These are phyloP conservation scores for Arachis stenosperma DNA, from an alignment of 306 rosid species.

Conservation along the genomic window DNA sequence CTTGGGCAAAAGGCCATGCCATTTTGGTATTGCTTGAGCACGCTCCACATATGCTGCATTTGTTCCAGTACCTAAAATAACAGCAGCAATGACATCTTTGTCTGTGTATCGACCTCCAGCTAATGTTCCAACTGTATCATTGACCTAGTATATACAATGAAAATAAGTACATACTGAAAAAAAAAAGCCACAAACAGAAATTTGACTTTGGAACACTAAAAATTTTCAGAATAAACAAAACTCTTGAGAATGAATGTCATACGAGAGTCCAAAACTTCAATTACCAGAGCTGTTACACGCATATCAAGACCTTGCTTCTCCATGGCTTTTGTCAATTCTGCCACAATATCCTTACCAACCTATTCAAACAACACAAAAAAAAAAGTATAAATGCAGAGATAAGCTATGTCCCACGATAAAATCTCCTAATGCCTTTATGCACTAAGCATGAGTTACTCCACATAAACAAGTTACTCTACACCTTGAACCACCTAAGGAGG, in stretches of 20 bases:
- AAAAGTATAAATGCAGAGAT: slow-evolving; percentile 25
- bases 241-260: slow-evolving; percentile 15
- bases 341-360: slow-evolving; percentile 89
- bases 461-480: slow-evolving; percentile 1
- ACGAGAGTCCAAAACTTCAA: slow-evolving; percentile 29
- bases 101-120: slow-evolving; percentile 82
- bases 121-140: slow-evolving; percentile 90
- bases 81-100: slow-evolving; percentile 76
- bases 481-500: too few species aligned
- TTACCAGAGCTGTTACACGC: slow-evolving; percentile 85
- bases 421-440: slow-evolving; percentile 1
- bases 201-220: slow-evolving; percentile 15
- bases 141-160: slow-evolving; percentile 63
- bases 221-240: neutral
- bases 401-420: slow-evolving; percentile 1
- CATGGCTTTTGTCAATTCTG: slow-evolving; percentile 64
- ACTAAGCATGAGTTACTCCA: neutral
- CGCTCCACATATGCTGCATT: slow-evolving; percentile 91
- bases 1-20: slow-evolving; percentile 82
- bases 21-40: slow-evolving; percentile 91
- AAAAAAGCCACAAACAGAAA: slow-evolving; percentile 6
- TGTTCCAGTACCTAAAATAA: slow-evolving; percentile 93
- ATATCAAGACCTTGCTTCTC: slow-evolving; percentile 78
- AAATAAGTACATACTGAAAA: slow-evolving; percentile 30
- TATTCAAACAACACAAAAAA: slow-evolving; percentile 39